A percentile compares a stretch with the other conserved stretches of the same genome.
These are phyloP conservation scores for Cadophora malorum DNA, from an alignment of 2,329 filamentous ascomycete species.

Conservation along the genomic window DNA sequence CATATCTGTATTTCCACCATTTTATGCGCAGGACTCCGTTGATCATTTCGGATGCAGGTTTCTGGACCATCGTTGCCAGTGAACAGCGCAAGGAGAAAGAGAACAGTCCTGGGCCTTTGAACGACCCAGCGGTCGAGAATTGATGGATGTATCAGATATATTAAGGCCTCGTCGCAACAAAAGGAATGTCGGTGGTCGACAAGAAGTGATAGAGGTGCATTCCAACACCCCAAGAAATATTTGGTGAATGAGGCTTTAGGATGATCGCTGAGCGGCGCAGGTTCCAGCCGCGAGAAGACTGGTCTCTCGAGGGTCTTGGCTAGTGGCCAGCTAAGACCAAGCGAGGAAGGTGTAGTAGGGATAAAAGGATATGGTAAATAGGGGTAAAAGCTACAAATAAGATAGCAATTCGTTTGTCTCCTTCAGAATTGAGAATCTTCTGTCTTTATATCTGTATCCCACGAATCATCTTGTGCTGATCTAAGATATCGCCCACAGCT, in stretches of 20 bases:
- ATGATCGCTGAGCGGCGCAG: neutral
- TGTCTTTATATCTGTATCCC: neutral
- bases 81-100: slow-evolving; percentile 1
- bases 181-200: slow-evolving; percentile 20
- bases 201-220: slow-evolving; percentile 14
- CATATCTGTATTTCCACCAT: slow-evolving; percentile 40
- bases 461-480: neutral
- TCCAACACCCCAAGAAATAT: slow-evolving; percentile 21
- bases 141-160: neutral
- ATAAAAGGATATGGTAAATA: slow-evolving; percentile 7
- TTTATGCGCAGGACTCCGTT: slow-evolving; percentile 36
- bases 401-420: neutral
- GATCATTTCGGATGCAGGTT: slow-evolving; percentile 37
- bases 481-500: neutral
- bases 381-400: slow-evolving; percentile 1
- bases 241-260: slow-evolving; percentile 1
- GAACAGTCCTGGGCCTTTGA: slow-evolving; percentile 1
- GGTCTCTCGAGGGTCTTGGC: slow-evolving; percentile 6
- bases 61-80: slow-evolving; percentile 27
- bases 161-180: slow-evolving; percentile 8
- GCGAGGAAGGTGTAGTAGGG: slow-evolving; percentile 4
- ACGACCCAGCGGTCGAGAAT: neutral
- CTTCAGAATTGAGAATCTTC: neutral
- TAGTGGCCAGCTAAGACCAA: neutral
- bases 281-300: slow-evolving; percentile 10